Evolutionary conservation across 2,329 filamentous ascomycete species (phyloP).

Genomic region (Botrytis aclada): DNA sequence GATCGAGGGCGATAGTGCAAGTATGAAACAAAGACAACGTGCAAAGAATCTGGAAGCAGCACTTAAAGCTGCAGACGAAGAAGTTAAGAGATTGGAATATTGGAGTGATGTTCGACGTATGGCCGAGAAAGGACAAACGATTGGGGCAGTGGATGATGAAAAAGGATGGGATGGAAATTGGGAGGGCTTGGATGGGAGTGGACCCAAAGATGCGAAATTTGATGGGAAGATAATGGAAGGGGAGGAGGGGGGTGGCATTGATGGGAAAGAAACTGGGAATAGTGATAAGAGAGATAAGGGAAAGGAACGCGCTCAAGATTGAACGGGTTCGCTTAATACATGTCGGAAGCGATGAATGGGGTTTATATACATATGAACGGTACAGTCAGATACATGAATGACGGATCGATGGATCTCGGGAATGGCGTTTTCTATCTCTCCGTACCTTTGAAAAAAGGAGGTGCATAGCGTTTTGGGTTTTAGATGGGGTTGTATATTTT

Average conservation of each 20-base stretch:
- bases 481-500: background rate
- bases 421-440: background rate
- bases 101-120: constrained; percentile 81
- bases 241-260: constrained; percentile 23
- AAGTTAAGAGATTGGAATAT: constrained; percentile 78
- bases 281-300: background rate
- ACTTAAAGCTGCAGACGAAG: constrained; percentile 71
- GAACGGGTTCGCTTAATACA: background rate
- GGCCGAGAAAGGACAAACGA: constrained; percentile 47
- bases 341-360: background rate
- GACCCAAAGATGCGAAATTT: constrained; percentile 34
- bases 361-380: background rate
- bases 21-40: constrained; percentile 39
- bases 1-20: constrained; percentile 35
- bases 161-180: constrained; percentile 36
- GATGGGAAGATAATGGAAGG: constrained; percentile 27
- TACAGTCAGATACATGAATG: background rate
- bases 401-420: background rate
- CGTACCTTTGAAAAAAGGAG: background rate
- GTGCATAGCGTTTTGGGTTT: background rate
- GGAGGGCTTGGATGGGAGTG: constrained; percentile 35
- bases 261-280: background rate
- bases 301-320: background rate
- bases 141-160: constrained; percentile 33
- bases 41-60: constrained; percentile 71